Evolutionary conservation across 345 rosid genomes (phyloP), one percentile per base, ranked within the genome.

Genomic region (Boechera divaricarpa): DNA sequence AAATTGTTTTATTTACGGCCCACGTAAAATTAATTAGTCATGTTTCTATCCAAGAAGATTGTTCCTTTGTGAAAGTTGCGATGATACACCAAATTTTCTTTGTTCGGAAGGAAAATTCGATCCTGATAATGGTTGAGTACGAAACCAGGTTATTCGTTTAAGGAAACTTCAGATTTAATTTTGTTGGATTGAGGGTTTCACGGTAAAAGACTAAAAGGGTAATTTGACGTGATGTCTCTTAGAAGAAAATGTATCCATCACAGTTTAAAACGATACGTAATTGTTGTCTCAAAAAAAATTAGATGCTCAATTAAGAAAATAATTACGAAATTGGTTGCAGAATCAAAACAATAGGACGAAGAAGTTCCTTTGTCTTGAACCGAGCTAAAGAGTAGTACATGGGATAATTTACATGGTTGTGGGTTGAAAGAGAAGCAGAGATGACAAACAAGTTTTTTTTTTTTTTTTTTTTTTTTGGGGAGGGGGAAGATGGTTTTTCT

Each of bases 11-110:
- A 2, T 47, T 29, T 29, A 47, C 10, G 69, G 55, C 55, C 4
- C 28, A 45, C n/a, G 26, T 64, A 28, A 45, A 10, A 62, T 62
- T 44, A 44, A 44, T 39, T 41, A 60, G 3, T 61, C 44, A 59
- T 41, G 5, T 38, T 62, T 41, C 1, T 39, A 12, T 62, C 18
- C 6, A 41, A 62, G 35, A 41, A 62, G 16, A 41, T 11, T 0
- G 39, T 12, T 41, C 16, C 10, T 5, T 61, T 18, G 33, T 41
- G 9, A 39, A 24, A 24, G 33, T 41, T 62, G 28, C 15, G 44
- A 59, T 59, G 5, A 35, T 59, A 35, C 67, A 62, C 36, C 44
- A 61, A 2, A 39, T 0, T 12, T 11, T 39, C 1, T 11, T 24
- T 62, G 49, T 1, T 21, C 13, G 33, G 49, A 4, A 39, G 33